Conservation (phyloP, 2,329 filamentous ascomycete species). For the Bipolaris zeicola region DNA sequence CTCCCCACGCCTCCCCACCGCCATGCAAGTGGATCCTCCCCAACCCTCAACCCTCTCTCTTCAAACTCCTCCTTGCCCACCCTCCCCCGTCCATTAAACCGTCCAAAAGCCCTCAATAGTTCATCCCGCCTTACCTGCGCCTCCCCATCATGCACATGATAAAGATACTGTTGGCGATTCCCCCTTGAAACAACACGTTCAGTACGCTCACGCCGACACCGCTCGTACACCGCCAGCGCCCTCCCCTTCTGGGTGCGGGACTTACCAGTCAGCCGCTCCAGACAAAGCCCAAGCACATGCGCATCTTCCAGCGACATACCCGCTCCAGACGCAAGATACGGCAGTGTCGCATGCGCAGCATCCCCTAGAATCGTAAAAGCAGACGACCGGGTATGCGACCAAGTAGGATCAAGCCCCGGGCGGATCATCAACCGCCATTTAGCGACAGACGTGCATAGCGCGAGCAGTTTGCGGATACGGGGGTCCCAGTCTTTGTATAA, state of each 20-base stretch:
- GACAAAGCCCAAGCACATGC: conserved; percentile 62
- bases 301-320: conserved; percentile 68
- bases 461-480: conserved; percentile 59
- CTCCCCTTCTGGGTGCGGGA: conserved; percentile 44
- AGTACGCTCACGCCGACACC: conserved; percentile 62
- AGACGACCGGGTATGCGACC: conserved; percentile 60
- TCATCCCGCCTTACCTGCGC: conserved; percentile 62
- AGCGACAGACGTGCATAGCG: conserved; percentile 62
- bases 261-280: conserved; percentile 54
- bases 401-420: conserved; percentile 58
- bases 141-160: conserved; percentile 64
- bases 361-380: conserved; percentile 67
- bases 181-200: conserved; percentile 65
- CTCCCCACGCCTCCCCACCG: conserved; percentile 44
- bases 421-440: conserved; percentile 68
- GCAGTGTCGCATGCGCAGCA: conserved; percentile 67
- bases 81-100: conserved; percentile 37
- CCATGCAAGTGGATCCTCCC: conserved; percentile 45
- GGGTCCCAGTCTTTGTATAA: conserved; percentile 65
- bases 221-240: conserved; percentile 59
- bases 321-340: conserved; percentile 64
- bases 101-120: conserved; percentile 33
- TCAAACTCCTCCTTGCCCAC: conserved; percentile 24
- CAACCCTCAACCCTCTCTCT: conserved; percentile 29
- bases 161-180: conserved; percentile 66